Percentiles rank a stretch among this genome's conserved stretches.
These are phyloP conservation scores for Arthrobotrys pseudoclavata DNA, from an alignment of 2,329 filamentous ascomycete genomes.

Conservation along the genomic window DNA sequence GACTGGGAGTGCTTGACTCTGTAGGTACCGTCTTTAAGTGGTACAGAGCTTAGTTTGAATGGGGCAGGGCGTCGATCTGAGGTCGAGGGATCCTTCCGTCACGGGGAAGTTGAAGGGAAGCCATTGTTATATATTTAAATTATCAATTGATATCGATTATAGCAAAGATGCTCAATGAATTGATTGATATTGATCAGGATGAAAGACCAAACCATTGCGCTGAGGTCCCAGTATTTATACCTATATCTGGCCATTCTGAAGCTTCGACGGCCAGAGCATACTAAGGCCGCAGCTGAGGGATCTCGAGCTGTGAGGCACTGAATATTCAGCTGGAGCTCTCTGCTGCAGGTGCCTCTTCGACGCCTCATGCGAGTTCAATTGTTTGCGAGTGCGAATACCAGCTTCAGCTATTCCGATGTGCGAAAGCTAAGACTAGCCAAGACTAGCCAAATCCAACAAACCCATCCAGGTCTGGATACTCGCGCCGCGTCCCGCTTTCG, in stretches of 20 bases:
- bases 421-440: background rate
- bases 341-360: background rate
- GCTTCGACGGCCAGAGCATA: background rate
- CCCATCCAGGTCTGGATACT: background rate
- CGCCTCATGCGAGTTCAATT: background rate
- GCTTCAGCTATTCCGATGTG: constrained; percentile 2
- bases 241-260: too few species aligned
- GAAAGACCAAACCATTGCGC: background rate
- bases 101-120: background rate
- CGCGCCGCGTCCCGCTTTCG: background rate
- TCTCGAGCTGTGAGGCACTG: background rate
- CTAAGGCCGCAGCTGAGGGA: background rate
- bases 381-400: background rate
- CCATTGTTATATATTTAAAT: background rate
- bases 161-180: too few species aligned
- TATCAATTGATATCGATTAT: too few species aligned
- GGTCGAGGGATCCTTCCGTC: background rate
- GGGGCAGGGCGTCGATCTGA: background rate
- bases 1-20: background rate
- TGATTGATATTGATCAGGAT: background rate
- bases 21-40: background rate
- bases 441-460: background rate
- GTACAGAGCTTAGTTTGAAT: background rate
- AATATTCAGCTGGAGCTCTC: background rate
- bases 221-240: background rate